Evolutionary conservation across 768 basidiomycete species (phyloP).

Genomic region (Suillus hirtellus): DNA sequence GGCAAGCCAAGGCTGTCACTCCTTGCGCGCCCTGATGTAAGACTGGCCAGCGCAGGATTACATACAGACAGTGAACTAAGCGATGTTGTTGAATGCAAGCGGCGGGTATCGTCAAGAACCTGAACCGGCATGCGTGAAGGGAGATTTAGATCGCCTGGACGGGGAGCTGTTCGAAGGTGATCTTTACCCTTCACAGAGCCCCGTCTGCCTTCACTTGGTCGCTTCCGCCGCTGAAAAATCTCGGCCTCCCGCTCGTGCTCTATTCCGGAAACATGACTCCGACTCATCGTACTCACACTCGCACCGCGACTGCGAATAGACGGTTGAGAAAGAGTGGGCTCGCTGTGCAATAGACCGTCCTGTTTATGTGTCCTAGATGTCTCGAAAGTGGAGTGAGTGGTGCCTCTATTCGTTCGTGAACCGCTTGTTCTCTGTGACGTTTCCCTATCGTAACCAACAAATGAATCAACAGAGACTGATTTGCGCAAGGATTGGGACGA

Average conservation of each 20-base stretch:
- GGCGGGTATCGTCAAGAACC: slow-evolving; percentile 39
- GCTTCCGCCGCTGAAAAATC: slow-evolving; percentile 45
- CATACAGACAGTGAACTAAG: slow-evolving; percentile 37
- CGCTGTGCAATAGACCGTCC: slow-evolving; percentile 30
- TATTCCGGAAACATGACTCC: slow-evolving; percentile 39
- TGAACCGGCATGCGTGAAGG: slow-evolving; percentile 51
- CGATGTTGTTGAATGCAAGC: slow-evolving; percentile 40
- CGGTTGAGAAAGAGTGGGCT: slow-evolving; percentile 30
- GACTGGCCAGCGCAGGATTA: slow-evolving; percentile 31
- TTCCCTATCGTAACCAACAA: slow-evolving; percentile 49
- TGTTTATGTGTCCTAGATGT: slow-evolving; percentile 33
- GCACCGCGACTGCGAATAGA: slow-evolving; percentile 53
- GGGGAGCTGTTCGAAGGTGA: slow-evolving; percentile 40
- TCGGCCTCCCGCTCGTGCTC: slow-evolving; percentile 55
- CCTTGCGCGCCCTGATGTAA: slow-evolving; percentile 48
- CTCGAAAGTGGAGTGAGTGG: slow-evolving; percentile 37
- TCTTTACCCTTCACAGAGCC: slow-evolving; percentile 52
- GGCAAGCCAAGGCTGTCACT: slow-evolving; percentile 63
- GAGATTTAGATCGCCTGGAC: slow-evolving; percentile 62
- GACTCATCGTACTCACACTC: slow-evolving; percentile 52
- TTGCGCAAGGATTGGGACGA: slow-evolving; percentile 53
- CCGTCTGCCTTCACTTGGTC: slow-evolving; percentile 43
- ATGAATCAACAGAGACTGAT: slow-evolving; percentile 78
- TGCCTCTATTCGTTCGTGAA: slow-evolving; percentile 40
- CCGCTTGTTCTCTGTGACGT: slow-evolving; percentile 29